Conservation (phyloP, 2,329 filamentous ascomycete genomes). For the Beauveria sp. region DNA sequence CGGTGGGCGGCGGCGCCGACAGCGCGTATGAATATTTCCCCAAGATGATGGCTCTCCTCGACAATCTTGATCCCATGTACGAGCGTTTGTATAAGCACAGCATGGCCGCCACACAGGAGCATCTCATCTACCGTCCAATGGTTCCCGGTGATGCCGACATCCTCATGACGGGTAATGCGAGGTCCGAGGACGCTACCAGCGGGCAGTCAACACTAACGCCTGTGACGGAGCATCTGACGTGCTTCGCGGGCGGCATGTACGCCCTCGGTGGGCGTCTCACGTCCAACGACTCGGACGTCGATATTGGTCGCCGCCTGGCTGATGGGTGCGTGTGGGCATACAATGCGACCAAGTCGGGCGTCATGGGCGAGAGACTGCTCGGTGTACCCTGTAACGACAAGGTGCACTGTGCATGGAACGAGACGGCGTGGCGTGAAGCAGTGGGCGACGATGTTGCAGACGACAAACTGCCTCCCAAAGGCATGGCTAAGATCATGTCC, state of each 20-base stretch:
- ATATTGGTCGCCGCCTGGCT: constrained; percentile 39
- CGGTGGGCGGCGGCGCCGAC: constrained; percentile 45
- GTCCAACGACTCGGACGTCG: constrained; percentile 34
- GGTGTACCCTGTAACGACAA: constrained; percentile 30
- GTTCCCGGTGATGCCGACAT: constrained; percentile 53
- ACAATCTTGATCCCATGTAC: constrained; percentile 52
- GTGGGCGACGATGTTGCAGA: constrained; percentile 16
- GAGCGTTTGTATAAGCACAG: constrained; percentile 54
- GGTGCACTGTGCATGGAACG: constrained; percentile 26
- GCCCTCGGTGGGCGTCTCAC: constrained; percentile 54
- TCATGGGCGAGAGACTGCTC: constrained; percentile 47
- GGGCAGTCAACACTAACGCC: constrained; percentile 31
- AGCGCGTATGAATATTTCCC: constrained; percentile 53
- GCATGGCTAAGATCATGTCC: constrained; percentile 51
- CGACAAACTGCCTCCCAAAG: constrained; percentile 36
- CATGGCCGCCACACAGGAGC: constrained; percentile 50
- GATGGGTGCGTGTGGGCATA: constrained; percentile 52
- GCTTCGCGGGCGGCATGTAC: constrained; percentile 60
- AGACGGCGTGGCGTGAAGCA: constrained; percentile 17
- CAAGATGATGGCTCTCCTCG: constrained; percentile 57
- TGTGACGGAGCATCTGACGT: constrained; percentile 47
- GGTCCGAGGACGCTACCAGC: constrained; percentile 3
- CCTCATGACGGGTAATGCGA: constrained; percentile 45
- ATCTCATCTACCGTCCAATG: constrained; percentile 65
- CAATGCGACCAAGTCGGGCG: constrained; percentile 39